Evolutionary conservation across 352 stramenopile genomes (phyloP).

Genomic region (Aphanomyces stellatus): DNA sequence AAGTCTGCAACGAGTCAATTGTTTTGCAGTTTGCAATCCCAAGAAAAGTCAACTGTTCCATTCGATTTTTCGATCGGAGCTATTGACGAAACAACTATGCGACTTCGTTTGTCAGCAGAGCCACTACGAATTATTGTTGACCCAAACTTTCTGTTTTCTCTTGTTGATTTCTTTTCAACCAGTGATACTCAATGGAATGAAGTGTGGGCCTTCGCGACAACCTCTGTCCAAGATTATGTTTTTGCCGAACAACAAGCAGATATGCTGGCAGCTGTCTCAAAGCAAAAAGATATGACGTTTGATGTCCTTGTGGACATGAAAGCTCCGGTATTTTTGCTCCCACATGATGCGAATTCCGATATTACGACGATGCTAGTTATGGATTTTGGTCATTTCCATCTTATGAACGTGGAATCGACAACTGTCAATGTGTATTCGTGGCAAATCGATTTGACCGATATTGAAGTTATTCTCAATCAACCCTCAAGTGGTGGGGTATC

Average conservation of each 20-base stretch:
- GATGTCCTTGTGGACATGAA: conserved; percentile 69
- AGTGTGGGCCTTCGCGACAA: conserved; percentile 74
- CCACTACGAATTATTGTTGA: conserved; percentile 67
- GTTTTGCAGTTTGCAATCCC: conserved; percentile 46
- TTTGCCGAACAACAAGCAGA: conserved; percentile 54
- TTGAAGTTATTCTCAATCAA: conserved; percentile 47
- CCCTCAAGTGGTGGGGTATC: neutral
- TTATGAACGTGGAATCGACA: conserved; percentile 29
- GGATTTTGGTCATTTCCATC: conserved; percentile 58
- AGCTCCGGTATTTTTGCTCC: conserved; percentile 59
- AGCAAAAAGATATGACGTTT: conserved; percentile 27
- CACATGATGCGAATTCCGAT: conserved; percentile 36
- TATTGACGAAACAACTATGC: conserved; percentile 18
- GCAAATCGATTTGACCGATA: conserved; percentile 46
- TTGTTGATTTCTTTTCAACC: conserved; percentile 65
- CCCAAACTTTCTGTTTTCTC: conserved; percentile 51
- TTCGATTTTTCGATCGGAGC: conserved; percentile 4
- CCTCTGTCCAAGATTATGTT: conserved; percentile 72
- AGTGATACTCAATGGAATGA: conserved; percentile 46
- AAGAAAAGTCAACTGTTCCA: neutral
- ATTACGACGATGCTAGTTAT: conserved; percentile 44
- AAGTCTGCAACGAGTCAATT: conserved; percentile 37
- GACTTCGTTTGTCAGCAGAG: conserved; percentile 42
- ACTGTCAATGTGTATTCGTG: conserved; percentile 37
- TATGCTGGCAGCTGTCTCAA: conserved; percentile 22